Base-by-base conservation (phyloP, 257 asterid genomes). In the Vinca minor region DNA sequence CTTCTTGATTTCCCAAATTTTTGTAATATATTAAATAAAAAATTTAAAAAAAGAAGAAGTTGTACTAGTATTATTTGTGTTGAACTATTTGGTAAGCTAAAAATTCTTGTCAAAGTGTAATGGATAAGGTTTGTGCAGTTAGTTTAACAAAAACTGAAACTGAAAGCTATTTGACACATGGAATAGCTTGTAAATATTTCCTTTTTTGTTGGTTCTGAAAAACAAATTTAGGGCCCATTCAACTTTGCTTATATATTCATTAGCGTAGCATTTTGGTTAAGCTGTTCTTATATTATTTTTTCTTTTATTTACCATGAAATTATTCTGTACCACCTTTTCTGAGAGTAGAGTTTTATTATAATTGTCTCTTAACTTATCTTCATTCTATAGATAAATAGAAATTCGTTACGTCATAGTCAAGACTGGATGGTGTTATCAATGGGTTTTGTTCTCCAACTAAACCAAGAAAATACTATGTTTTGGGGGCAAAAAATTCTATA, bases 71-170 rank as follows among this genome's bases (percentile, higher is more conserved):
- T n/a, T n/a, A n/a, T n/a, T 34, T 53, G 13, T n/a, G 59, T 57
- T 59, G 63, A 60, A 67, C 36, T n/a, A n/a, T n/a, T 38, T 63
- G 55, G 68, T 69, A 47, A 29, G 82, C 70, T 66, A 55, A 66
- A 54, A 26, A n/a, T 60, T 53, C 4, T 62, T 64, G 85, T 84
- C 78, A 81, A 79, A 55, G 23, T 34, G 42, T 61, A 26, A n/a
- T 29, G 36, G 69, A 69, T 60, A 74, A 62, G 74, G n/a, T n/a
- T 66, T 57, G 74, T 34, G 63, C 46, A 60, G 72, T 82, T 85
- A 74, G 92, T 73, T 85, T 70, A 70, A 70, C 74, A 59, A 70
- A 42, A 64, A 78, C 86, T 81, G 74, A 76, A 65, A 75, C 74
- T 31, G 64, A 65, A 79, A 63, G 67, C 74, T 59, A 44, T 42